Evolutionary conservation across 2,329 filamentous ascomycete genomes (phyloP), one percentile per base, ranked within the genome.

Genomic region (Trichoderma sp.): DNA sequence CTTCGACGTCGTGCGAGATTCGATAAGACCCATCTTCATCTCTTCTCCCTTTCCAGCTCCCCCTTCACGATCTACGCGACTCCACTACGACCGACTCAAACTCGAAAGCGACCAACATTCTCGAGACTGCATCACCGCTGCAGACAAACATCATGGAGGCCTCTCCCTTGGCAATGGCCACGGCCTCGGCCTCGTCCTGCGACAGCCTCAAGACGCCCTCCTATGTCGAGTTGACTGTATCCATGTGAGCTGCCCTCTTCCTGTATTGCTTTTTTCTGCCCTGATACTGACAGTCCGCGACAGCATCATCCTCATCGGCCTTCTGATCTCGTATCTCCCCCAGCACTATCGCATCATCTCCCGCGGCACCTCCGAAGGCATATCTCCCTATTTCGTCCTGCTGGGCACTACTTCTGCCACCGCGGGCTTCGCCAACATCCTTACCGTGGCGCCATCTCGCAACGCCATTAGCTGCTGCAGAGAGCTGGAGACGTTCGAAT

Each of bases 351-450:
- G 96, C 76, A 98, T 99, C 81, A 92, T 97, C 74, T 85, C 87
- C 52, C 89, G 94, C 68, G 88, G 90, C 71, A 96, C 93, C 16
- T 96, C 95, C 27, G 95, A 97, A 79, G 96, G 96, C 71, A 94
- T 99, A 71, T 97, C 94, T 35, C 95, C 96, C 10, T 96, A 95
- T 80, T 99, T 97, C 77, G 90, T 99, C 72, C 87, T 98, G 2
- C 88, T 99, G n/a, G 96, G 96, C 70, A 93, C 92, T 31, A 95
- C 95, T 1, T 96, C 93, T 8, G 92, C 92, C 74, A 97, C 92
- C 63, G 92, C 92, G 59, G 92, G 92, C 31, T 93, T 99, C 75
- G 93, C 92, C 72, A 98, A 98, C 77, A 97, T 99, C 77, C 83
- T 98, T 65, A 91, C 93, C 0, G 87, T 97, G 16, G 92, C 93